These are phyloP conservation scores for Melaleuca alternifolia DNA, from an alignment of 345 rosid species.

Conservation along the genomic window DNA sequence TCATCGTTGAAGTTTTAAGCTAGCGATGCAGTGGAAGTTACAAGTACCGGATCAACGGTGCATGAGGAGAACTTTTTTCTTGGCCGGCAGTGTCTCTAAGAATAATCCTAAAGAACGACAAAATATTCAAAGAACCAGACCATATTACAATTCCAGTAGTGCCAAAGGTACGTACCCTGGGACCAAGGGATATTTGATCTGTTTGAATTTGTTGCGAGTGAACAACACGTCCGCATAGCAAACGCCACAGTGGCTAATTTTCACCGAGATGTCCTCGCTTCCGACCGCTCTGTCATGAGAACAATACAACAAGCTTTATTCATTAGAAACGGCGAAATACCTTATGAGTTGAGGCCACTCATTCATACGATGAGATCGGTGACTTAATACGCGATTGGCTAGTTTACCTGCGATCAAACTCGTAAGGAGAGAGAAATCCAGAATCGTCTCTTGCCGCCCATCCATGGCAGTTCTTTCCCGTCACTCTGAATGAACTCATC, in stretches of 20 bases:
- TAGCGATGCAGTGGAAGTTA: background rate
- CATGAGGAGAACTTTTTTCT: background rate
- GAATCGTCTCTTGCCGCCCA: background rate
- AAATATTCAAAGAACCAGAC: background rate
- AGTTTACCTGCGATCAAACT: background rate
- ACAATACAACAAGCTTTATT: background rate
- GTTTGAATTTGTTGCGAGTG: background rate
- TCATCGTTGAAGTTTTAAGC: background rate
- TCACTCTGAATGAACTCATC: background rate
- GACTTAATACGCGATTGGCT: background rate
- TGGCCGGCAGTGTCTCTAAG: background rate
- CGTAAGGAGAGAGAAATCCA: background rate
- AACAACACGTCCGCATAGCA: background rate
- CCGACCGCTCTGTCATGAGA: background rate
- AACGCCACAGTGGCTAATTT: constrained; percentile 1
- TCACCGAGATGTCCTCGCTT: background rate
- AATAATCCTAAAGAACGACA: background rate
- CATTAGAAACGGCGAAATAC: background rate
- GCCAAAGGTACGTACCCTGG: background rate
- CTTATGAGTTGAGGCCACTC: background rate
- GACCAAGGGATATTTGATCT: background rate
- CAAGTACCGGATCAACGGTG: background rate
- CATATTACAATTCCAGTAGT: background rate
- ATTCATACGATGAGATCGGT: fast-evolving
- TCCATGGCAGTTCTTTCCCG: background rate